These are phyloP conservation scores for Cymbidium sinense DNA, from an alignment of 106 monocot species.

Conservation along the genomic window DNA sequence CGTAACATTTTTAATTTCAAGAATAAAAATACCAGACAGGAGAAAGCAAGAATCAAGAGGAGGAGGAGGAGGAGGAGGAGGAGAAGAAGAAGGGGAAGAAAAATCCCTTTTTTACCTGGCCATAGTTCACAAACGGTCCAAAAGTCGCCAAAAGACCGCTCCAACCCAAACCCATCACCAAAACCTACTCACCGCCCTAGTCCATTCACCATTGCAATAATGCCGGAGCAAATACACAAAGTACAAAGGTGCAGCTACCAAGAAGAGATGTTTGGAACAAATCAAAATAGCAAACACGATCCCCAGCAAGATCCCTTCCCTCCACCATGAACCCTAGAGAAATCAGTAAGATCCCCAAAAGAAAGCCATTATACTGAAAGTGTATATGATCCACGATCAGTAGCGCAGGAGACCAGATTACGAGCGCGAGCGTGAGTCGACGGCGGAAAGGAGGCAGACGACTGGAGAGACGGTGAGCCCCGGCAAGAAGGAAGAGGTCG, in stretches of 20 bases:
- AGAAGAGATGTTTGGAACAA: conserved; percentile 87
- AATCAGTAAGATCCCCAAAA: conserved; percentile 59
- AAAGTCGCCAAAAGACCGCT: conserved; percentile 54
- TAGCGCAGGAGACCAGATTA: conserved; percentile 71
- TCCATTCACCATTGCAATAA: conserved; percentile 51
- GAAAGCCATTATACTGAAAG: conserved; percentile 90
- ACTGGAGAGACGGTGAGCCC: conserved; percentile 23
- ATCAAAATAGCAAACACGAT: conserved; percentile 61
- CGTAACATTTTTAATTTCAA: too few species aligned
- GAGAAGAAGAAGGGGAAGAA: background rate
- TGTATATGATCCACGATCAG: conserved; percentile 88
- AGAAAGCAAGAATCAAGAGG: too few species aligned
- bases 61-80: too few species aligned
- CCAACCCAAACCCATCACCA: conserved; percentile 54
- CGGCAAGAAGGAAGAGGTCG: conserved; percentile 56
- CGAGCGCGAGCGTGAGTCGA: conserved; percentile 14
- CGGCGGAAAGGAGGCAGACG: conserved; percentile 1
- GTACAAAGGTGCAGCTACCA: conserved; percentile 85
- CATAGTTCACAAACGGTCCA: conserved; percentile 73
- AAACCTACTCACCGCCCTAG: conserved; percentile 35
- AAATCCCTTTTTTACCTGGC: conserved; percentile 43
- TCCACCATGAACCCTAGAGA: conserved; percentile 54
- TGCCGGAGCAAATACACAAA: conserved; percentile 80
- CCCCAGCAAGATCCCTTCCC: conserved; percentile 66
- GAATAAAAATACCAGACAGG: too few species aligned